Base-by-base conservation (phyloP, 106 monocot species). In the Alisma plantagoaquatica region DNA sequence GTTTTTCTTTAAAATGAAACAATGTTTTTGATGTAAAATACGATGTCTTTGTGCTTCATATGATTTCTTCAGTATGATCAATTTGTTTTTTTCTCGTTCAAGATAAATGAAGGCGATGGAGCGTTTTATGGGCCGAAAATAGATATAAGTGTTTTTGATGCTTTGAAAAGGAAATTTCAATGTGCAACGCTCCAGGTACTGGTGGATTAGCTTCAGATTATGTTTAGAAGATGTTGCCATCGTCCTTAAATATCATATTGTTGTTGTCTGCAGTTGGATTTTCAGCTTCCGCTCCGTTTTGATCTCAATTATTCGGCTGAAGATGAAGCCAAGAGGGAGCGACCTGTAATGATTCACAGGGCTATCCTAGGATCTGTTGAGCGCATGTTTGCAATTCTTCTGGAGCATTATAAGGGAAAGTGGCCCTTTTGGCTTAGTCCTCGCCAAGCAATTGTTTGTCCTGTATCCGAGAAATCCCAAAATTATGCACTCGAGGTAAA, bases 381-480 rank as follows among this genome's bases (percentile, higher is more conserved):
- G 58, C 90, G 98, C 29, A 98, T 98, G 98, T 42, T 98, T 76
- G 98, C 98, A 1, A 98, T 98, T 54, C 82, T 98, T 52, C 70
- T 98, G 67, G 98, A 98, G 54, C 98, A 98, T 69, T 98, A 90
- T 46, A 98, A 86, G 61, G 98, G 98, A 46, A 98, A 98, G 64
- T 98, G 98, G 98, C 98, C 98, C 10, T 85, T 98, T 22, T 98
- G 98, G 98, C 70, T 98, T 30, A 98, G 98, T 63, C 98, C 98
- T 71, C 89, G 98, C 49, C 98, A 98, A 64, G 82, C 85, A 27
- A 90, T 98, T 52, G 90, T 98, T 59, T 90, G 85, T 41, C 79
- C 90, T 43, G 79, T 98, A 22, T 82, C 90, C 29, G 70, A 91
- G 23, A 85, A 79, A 66, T 73, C 78, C 41, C 72, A 73, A 24